These are phyloP conservation scores for Tulasnella sp. DNA, from an alignment of 768 basidiomycete genomes.

Conservation along the genomic window DNA sequence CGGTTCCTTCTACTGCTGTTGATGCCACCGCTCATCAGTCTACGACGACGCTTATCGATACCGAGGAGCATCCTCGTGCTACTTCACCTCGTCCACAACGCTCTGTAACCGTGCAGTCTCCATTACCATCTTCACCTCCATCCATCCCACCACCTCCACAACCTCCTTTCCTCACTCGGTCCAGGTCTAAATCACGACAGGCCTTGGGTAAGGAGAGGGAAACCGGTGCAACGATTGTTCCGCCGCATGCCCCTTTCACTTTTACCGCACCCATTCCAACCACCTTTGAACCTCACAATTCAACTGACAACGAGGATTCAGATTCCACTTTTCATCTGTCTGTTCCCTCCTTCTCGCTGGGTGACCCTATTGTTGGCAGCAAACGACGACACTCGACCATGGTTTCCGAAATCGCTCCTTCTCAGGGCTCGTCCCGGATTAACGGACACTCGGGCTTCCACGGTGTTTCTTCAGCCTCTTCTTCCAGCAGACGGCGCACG, in stretches of 20 bases:
- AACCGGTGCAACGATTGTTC: no score
- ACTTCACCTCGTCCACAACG: background rate
- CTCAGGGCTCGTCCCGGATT: no score
- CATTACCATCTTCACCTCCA: no score
- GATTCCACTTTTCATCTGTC: conserved; percentile 10
- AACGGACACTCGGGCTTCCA: conserved; percentile 18
- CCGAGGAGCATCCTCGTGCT: background rate
- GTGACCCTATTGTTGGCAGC: conserved; percentile 31
- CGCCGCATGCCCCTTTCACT: background rate
- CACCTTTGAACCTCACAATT: background rate
- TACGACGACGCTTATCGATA: background rate
- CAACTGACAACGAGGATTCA: conserved; percentile 8
- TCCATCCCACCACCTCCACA: background rate
- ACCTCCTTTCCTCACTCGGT: background rate
- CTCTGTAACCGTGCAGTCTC: no score
- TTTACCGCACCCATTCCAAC: background rate
- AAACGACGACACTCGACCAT: conserved; percentile 70
- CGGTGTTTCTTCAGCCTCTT: conserved; percentile 28
- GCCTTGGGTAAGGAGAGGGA: no score
- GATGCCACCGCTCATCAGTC: no score
- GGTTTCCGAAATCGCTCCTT: conserved; percentile 47
- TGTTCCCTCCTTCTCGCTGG: conserved; percentile 23
- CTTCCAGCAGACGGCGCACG: conserved; percentile 33
- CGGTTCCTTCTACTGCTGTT: no score
- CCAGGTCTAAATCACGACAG: no score